Evolutionary conservation across 1,284 basidiomycete species (phyloP), one percentile per base, ranked within the genome.

Genomic region (Apiotrichum domesticum): DNA sequence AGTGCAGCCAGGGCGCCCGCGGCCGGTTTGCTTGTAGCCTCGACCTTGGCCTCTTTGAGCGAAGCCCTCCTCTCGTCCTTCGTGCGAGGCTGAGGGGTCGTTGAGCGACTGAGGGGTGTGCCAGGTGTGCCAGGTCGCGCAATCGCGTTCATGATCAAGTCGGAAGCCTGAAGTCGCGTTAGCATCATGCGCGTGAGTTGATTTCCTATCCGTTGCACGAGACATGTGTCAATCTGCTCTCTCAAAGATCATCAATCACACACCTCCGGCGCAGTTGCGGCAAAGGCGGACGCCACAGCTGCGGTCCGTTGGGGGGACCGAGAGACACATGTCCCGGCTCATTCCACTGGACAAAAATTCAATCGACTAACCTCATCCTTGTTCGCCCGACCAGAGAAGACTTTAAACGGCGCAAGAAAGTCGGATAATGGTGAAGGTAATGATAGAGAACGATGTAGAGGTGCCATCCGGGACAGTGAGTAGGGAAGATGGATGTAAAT

Each of bases 401-500:
- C 74, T 77, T 76, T 74, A 11, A 76, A 67, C 32, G 69, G 71
- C 51, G 68, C 69, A 49, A 72, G 59, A 53, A 65, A 67, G 58
- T 73, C 70, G 21, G 71, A 57, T 35, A 73, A 65, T 63, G 72
- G 58, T 6, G 35, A 7, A 56, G 74, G 73, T 14, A 76, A 59
- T 4, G 74, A 76, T 52, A 67, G 69, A 6, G 73, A 71, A 43
- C 70, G 74, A 41, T 67, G 58, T 52, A 75, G 66, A 0, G 72
- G 71, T 10, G 74, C 66, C 72, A 74, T 76, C 8, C 9, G 39
- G 29, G 21, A 21, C 21, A 21, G 21, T 21, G 21, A 21, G 21
- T 21, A 21, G 21, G 21, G 21, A 21, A 21, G 21, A 21, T 21
- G 21, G 21, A 21, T 21, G 21, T 21, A 21, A 21, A 21, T 21